phyloP scores from a whole-genome alignment of 148 eudicot genomes.

The Arctostaphylos glauca region DNA sequence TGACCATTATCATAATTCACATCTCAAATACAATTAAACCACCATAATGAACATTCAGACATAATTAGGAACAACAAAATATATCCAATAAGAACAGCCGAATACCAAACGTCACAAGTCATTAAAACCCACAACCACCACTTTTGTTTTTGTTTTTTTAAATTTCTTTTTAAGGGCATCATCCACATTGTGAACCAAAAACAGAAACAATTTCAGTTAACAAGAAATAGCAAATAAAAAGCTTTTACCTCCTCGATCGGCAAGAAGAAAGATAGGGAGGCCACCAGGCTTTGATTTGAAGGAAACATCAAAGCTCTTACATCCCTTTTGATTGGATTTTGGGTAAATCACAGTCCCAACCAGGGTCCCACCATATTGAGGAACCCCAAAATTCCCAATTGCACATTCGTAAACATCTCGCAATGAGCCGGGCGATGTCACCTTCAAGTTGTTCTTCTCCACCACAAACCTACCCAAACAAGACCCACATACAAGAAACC shows the following conservation, averaged over 20 bases:
- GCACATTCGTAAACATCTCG: slow-evolving; percentile 83
- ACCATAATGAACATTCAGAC: neutral
- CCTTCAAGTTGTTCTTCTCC: slow-evolving; percentile 84
- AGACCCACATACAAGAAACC: slow-evolving; percentile 26
- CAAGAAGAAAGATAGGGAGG: slow-evolving; percentile 74
- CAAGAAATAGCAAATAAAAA: neutral
- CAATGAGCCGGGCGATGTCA: slow-evolving; percentile 65
- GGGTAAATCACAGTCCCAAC: slow-evolving; percentile 74
- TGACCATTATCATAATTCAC: neutral
- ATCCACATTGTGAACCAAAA: neutral
- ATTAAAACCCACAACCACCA: neutral
- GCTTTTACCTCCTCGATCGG: slow-evolving; percentile 75
- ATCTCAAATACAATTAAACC: neutral
- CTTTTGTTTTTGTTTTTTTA: neutral
- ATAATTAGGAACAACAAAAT: neutral
- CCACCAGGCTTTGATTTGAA: slow-evolving; percentile 77
- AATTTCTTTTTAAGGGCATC: neutral
- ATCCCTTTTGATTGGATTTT: slow-evolving; percentile 65
- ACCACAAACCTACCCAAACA: slow-evolving; percentile 85
- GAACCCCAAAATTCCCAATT: slow-evolving; percentile 92
- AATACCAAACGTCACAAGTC: neutral
- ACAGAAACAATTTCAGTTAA: neutral
- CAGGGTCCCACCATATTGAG: slow-evolving; percentile 91
- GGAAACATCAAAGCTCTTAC: slow-evolving; percentile 52
- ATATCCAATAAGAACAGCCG: neutral